Base-by-base conservation (phyloP, 176 grass and related monocot genomes). In the Hordeum marinum region DNA sequence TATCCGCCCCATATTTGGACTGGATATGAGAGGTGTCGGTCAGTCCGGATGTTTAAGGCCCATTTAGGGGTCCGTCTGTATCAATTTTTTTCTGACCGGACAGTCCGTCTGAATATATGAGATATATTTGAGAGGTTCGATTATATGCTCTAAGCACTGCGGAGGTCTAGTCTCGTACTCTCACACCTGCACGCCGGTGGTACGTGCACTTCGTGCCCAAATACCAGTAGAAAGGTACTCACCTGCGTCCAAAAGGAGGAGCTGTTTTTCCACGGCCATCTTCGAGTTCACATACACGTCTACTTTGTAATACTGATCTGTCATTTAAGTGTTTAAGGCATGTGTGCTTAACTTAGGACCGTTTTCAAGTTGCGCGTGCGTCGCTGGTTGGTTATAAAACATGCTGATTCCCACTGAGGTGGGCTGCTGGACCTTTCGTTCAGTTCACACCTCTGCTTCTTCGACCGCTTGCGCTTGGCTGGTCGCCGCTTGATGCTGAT, bases 311-410 rank as follows among this genome's bases (percentile, higher is more conserved):
- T 4, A 50, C 1, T 40, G 10, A 29, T 60, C 9, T 37, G 71
- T 68, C 64, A 54, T 59, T 78, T 78, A 25, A 36, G 45, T 17
- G 65, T 59, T 78, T 78, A 25, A 36, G 45, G 23, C 86, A 73
- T 88, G 80, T 88, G 72, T 29, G 39, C 39, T 39, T 27, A 7
- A 46, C 63, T 20, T 32, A 67, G 31, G 50, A 27, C 63, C 63
- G 37, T 63, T 54, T 41, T 54, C 9, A 2, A 60, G 65, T 43
- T 57, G 20, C 8, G 20, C 3, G 23, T 25, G 32, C 71, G 11
- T 25, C 9, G 57, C 24, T 42, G 9, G 52, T 24, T 37, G 13
- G 29, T 20, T 67, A 32, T 7, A 29, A 67, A 68, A 20, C 35
- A 21, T 5, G 31, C 64, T 10, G 31, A 67, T 18, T 31, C 32